Conservation (phyloP, 306 rosid genomes). For the Geum urbanum region DNA sequence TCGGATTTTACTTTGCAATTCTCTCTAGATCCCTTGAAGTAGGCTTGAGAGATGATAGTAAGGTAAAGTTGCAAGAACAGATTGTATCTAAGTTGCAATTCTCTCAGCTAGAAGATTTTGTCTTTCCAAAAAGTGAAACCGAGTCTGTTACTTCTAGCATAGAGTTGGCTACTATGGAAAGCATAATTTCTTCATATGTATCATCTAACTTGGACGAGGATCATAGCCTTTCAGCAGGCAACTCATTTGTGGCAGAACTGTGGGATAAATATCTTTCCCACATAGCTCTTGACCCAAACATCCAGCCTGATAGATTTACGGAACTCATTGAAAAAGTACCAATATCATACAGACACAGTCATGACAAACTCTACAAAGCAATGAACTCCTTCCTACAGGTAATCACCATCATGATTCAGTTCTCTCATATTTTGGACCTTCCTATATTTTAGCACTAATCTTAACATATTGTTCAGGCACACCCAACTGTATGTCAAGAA, state of each 20-base stretch:
- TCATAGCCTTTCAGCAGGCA: constrained; percentile 37
- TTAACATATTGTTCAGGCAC: constrained; percentile 41
- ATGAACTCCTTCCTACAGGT: constrained; percentile 63
- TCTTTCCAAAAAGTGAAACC: constrained; percentile 41
- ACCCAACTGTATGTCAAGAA: constrained; percentile 54
- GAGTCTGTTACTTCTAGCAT: constrained; percentile 45
- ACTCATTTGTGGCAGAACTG: constrained; percentile 49
- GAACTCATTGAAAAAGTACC: constrained; percentile 76
- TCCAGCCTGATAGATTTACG: constrained; percentile 56
- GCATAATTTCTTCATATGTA: constrained; percentile 47
- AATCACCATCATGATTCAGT: constrained; percentile 11
- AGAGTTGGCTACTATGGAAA: constrained; percentile 67
- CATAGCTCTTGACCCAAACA: constrained; percentile 46
- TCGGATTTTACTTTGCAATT: constrained; percentile 74
- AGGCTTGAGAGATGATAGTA: constrained; percentile 36
- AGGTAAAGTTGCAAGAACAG: constrained; percentile 50
- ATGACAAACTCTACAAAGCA: constrained; percentile 66
- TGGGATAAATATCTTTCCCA: constrained; percentile 73
- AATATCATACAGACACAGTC: constrained; percentile 49
- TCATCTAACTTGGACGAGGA: constrained; percentile 39
- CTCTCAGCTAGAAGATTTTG: constrained; percentile 59
- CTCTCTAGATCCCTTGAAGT: constrained; percentile 65
- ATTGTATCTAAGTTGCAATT: constrained; percentile 57
- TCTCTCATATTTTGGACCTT: neutral
- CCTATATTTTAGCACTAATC: constrained; percentile 5